phyloP scores from a whole-genome alignment of 257 asterid species.

The Gentiana straminea region DNA sequence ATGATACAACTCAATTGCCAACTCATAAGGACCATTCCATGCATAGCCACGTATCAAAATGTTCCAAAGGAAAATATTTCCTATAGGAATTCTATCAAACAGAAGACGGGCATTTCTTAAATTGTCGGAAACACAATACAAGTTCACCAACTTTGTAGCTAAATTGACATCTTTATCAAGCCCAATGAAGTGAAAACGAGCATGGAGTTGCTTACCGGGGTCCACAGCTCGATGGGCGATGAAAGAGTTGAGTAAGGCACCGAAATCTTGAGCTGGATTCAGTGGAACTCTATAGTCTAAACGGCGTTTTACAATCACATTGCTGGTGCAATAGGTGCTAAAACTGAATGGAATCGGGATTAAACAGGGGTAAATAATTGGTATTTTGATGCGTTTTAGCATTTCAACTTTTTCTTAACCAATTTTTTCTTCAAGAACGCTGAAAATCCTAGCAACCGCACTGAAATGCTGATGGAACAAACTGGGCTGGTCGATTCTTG shows the following conservation, averaged over 20 bases:
- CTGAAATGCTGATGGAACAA: too few relatives aligned
- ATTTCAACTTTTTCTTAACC: background rate
- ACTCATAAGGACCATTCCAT: slow-evolving; percentile 47
- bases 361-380: background rate
- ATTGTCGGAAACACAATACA: slow-evolving; percentile 31
- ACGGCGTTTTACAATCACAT: slow-evolving; percentile 7
- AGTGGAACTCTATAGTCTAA: background rate
- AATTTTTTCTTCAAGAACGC: too few relatives aligned
- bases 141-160: slow-evolving; percentile 45
- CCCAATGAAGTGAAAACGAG: slow-evolving; percentile 30
- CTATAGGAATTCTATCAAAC: slow-evolving; percentile 49
- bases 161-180: slow-evolving; percentile 19
- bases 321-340: background rate
- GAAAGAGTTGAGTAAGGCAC: slow-evolving; percentile 35
- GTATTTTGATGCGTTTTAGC: background rate
- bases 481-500: too few relatives aligned
- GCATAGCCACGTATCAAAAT: slow-evolving; percentile 57
- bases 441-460: too few relatives aligned
- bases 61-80: slow-evolving; percentile 53
- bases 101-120: slow-evolving; percentile 31
- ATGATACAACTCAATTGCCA: slow-evolving; percentile 32
- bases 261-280: slow-evolving; percentile 16
- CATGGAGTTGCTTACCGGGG: slow-evolving; percentile 56
- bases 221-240: slow-evolving; percentile 26
- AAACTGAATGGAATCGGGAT: background rate